These are phyloP conservation scores for Gamarada debralockiae DNA, from an alignment of 495 filamentous ascomycete species.

Conservation along the genomic window DNA sequence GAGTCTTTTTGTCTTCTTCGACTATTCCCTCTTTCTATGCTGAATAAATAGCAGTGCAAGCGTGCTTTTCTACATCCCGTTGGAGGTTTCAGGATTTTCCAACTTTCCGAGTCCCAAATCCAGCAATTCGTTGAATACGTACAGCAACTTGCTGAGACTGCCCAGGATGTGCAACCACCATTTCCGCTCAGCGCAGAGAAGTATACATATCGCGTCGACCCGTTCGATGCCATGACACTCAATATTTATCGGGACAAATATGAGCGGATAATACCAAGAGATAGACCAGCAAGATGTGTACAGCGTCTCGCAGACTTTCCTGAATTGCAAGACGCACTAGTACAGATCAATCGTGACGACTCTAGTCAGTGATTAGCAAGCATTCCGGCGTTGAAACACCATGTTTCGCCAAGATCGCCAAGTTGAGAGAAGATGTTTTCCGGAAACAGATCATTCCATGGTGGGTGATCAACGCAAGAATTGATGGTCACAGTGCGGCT, in stretches of 20 bases:
- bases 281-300: constrained; percentile 9
- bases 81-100: constrained; percentile 11
- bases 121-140: not conserved
- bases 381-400: too few relatives aligned
- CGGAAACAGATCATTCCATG: too few relatives aligned
- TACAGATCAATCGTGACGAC: constrained; percentile 8
- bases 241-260: constrained; percentile 16
- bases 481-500: too few relatives aligned
- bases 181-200: constrained; percentile 11
- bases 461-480: too few relatives aligned
- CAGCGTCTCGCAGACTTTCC: constrained; percentile 11
- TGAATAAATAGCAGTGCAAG: constrained; percentile 10
- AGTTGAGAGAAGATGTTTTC: too few relatives aligned
- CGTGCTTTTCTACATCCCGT: constrained; percentile 12
- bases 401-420: too few relatives aligned
- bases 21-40: constrained; percentile 1
- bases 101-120: constrained; percentile 11
- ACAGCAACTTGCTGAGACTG: constrained; percentile 1
- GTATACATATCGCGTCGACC: constrained; percentile 8
- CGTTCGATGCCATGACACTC: constrained; percentile 13
- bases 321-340: constrained; percentile 3
- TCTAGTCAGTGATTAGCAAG: constrained; percentile 2
- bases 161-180: not conserved
- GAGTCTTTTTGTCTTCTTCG: constrained; percentile 3
- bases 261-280: constrained; percentile 7